Conservation (phyloP, 257 asterid genomes). For the Nemophila menziesii region DNA sequence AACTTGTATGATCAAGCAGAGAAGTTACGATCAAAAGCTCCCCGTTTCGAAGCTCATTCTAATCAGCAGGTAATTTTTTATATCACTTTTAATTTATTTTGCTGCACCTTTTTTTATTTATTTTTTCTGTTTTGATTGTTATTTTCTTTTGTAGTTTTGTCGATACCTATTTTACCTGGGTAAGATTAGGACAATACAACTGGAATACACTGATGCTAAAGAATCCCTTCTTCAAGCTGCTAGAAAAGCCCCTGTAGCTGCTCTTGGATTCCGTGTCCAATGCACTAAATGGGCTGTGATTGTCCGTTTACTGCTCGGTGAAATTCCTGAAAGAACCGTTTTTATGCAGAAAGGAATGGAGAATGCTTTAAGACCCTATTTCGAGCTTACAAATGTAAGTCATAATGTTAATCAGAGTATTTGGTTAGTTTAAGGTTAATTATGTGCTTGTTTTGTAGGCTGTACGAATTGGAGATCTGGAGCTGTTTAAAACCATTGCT, state of each 20-base stretch:
- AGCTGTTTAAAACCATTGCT: constrained; percentile 59
- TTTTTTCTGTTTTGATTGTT: not conserved
- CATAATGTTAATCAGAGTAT: constrained; percentile 6
- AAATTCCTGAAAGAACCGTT: constrained; percentile 88
- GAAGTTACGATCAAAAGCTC: constrained; percentile 93
- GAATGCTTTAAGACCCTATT: constrained; percentile 81
- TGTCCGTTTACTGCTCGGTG: constrained; percentile 87
- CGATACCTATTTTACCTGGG: constrained; percentile 92
- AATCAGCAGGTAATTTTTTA: constrained; percentile 72
- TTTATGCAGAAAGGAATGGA: constrained; percentile 97
- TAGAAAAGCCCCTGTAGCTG: constrained; percentile 79
- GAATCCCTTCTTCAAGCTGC: constrained; percentile 96
- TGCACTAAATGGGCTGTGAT: constrained; percentile 96
- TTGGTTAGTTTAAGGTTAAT: not conserved
- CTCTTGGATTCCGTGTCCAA: constrained; percentile 69
- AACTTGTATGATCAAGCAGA: constrained; percentile 92
- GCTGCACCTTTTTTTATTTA: not conserved
- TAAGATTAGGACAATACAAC: constrained; percentile 86
- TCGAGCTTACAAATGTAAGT: constrained; percentile 94
- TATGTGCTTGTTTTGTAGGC: constrained; percentile 39
- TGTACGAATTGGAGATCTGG: constrained; percentile 81
- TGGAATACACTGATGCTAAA: constrained; percentile 95
- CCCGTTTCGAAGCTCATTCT: constrained; percentile 93
- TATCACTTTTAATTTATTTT: not conserved
- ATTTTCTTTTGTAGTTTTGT: constrained; percentile 47